Evolutionary conservation across 805 yeast species (phyloP).

Genomic region (Kazachstania kunashirensis): DNA sequence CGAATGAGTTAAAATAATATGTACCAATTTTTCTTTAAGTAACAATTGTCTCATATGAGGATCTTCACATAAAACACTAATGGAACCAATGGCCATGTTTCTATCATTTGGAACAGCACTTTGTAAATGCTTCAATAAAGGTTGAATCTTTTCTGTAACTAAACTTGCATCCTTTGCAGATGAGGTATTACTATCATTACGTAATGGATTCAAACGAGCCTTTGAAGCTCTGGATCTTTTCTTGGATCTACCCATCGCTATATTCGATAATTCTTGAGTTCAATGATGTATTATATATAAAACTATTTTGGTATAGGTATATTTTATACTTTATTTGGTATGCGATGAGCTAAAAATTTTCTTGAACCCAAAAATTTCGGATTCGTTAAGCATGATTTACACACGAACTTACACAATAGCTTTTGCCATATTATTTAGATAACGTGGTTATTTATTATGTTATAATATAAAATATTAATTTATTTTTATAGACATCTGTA

Average conservation of each 20-base stretch:
- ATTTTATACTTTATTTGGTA: conserved; percentile 5
- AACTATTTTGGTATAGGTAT: not conserved
- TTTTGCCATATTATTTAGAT: too few species aligned
- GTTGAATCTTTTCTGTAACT: conserved; percentile 50
- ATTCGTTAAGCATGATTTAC: not conserved
- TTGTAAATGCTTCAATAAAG: conserved; percentile 55
- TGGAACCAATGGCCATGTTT: conserved; percentile 65
- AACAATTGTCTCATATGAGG: conserved; percentile 49
- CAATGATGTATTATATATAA: not conserved
- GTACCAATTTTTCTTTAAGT: conserved; percentile 62
- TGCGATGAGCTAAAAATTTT: conserved; percentile 13
- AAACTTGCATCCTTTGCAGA: conserved; percentile 37
- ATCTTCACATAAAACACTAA: conserved; percentile 65
- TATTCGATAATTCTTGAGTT: not conserved
- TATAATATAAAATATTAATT: not conserved
- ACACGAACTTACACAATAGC: too few species aligned
- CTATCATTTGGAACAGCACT: conserved; percentile 62
- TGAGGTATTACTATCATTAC: conserved; percentile 22
- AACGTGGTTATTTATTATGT: not conserved
- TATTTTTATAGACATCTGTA: not conserved
- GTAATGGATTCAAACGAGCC: conserved; percentile 31
- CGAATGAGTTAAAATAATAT: conserved; percentile 51
- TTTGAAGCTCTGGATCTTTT: conserved; percentile 48
- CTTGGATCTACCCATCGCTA: conserved; percentile 64
- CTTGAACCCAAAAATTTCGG: not conserved